These are phyloP conservation scores for Amylocystis lapponica DNA, from an alignment of 768 basidiomycete species.

Conservation along the genomic window DNA sequence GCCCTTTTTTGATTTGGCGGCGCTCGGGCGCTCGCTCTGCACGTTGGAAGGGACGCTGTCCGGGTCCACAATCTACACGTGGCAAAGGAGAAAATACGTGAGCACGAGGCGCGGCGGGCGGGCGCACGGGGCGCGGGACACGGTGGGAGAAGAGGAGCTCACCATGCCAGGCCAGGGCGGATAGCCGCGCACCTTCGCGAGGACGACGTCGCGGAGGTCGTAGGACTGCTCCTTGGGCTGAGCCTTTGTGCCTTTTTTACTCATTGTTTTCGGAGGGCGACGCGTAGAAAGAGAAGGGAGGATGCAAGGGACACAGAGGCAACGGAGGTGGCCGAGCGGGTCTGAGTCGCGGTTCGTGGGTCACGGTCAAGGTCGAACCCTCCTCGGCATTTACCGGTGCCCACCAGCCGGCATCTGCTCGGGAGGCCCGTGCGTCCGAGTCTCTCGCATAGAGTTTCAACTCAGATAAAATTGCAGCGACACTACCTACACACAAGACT, in stretches of 20 bases:
- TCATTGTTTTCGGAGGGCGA: slow-evolving; percentile 24
- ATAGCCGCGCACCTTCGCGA: slow-evolving; percentile 90
- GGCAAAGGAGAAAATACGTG: slow-evolving; percentile 1
- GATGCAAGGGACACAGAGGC: too few species aligned
- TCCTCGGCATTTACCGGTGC: slow-evolving; percentile 15
- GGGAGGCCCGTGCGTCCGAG: slow-evolving; percentile 6
- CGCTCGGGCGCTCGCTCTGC: slow-evolving; percentile 57
- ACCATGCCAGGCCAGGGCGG: slow-evolving; percentile 96
- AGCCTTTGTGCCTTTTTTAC: slow-evolving; percentile 49
- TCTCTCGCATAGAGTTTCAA: slow-evolving; percentile 14
- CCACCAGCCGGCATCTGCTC: background rate
- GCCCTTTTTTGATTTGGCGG: slow-evolving; percentile 52
- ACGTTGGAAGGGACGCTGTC: slow-evolving; percentile 57
- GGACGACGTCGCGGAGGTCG: slow-evolving; percentile 75
- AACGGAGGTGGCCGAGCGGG: slow-evolving; percentile 3
- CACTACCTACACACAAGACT: slow-evolving; percentile 6
- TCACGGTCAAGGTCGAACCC: slow-evolving; percentile 16
- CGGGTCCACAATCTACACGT: slow-evolving; percentile 72
- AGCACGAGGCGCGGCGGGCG: slow-evolving; percentile 1
- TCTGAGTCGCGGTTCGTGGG: slow-evolving; percentile 10
- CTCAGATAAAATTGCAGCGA: slow-evolving; percentile 7
- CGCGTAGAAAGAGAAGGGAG: slow-evolving; percentile 7
- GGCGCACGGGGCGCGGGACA: slow-evolving; percentile 9
- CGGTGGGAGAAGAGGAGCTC: slow-evolving; percentile 28
- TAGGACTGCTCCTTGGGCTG: slow-evolving; percentile 36